Evolutionary conservation across 495 filamentous ascomycete genomes (phyloP), one percentile per base, ranked within the genome.

Genomic region (Penicilliopsis zonata): DNA sequence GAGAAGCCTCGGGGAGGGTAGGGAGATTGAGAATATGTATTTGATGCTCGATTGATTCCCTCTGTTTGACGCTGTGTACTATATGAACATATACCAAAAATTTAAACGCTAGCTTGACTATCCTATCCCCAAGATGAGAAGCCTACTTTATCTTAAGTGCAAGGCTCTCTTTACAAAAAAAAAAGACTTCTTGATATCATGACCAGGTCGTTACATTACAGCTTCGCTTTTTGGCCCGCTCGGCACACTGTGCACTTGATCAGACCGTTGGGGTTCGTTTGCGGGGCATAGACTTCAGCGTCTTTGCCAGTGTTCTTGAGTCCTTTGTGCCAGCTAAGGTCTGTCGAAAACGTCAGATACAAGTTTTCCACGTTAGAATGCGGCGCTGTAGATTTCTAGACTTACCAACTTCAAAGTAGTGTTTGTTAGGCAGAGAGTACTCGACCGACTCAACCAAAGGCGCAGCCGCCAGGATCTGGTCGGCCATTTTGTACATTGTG

Each of bases 401-500:
- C 79, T 62, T 67, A 94, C 86, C 80, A 61, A 95, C 80, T 57
- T 95, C 90, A 50, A 95, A 98, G 61, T 94, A 98, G 56, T 98
- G 90, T 64, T 94, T 95, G 62, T 98, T 98, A 13, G 90, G 90
- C 50, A 98, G 64, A 9, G 76, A 70, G 49, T 94, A 96, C 43
- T 78, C 73, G 22, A 86, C 82, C 9, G 70, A 61, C 25, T 82
- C 74, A 7, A 85, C 69, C 53, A 76, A 61, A 18, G 83, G 74
- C 34, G 70, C 85, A 16, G 63, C 72, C 12, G 67, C 82, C 41
- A 98, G 64, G 42, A 98, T 94, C 61, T 80, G 69, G 53, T 88
- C 77, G 36, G 71, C 73, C 90, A 98, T 98, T 69, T 93, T 88
- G 61, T 93, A 96, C 90, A 98, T 94, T 36, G 87, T 95, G 41